phyloP scores from a whole-genome alignment of 345 rosid genomes.

The Eucalyptus fibrosa region DNA sequence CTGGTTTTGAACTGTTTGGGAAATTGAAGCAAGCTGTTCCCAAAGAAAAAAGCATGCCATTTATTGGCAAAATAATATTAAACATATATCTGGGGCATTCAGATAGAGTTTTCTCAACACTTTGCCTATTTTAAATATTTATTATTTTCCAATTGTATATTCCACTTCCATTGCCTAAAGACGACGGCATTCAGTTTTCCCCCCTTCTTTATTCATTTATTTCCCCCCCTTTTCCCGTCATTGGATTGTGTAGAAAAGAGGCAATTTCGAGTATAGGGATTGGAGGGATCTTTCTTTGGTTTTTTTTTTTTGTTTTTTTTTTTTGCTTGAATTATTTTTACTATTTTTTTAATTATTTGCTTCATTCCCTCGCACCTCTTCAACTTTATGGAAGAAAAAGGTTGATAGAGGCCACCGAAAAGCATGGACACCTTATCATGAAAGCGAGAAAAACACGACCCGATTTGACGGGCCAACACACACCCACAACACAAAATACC shows the following conservation, averaged over 20 bases:
- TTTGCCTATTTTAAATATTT: background rate
- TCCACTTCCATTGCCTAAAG: background rate
- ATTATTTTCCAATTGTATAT: background rate
- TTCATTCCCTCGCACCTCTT: conserved; percentile 6
- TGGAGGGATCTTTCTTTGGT: conserved; percentile 29
- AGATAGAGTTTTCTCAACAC: background rate
- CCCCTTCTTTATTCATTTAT: conserved; percentile 20
- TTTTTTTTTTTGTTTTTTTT: background rate
- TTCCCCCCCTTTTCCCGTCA: background rate
- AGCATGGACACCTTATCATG: conserved; percentile 81
- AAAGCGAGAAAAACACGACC: conserved; percentile 52
- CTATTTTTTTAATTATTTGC: background rate
- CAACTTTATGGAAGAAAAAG: conserved; percentile 10
- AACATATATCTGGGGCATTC: background rate
- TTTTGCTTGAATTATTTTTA: background rate
- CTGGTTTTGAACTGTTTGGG: conserved; percentile 1
- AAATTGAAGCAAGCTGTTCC: conserved; percentile 8
- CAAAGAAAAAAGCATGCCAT: background rate
- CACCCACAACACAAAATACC: conserved; percentile 23
- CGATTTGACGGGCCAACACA: conserved; percentile 65
- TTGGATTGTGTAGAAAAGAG: background rate
- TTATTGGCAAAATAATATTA: background rate
- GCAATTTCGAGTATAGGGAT: conserved; percentile 64
- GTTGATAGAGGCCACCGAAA: conserved; percentile 77
- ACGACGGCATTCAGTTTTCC: conserved; percentile 3